Evolutionary conservation across 257 asterid species (phyloP).

Genomic region (Solanum sejunctum): DNA sequence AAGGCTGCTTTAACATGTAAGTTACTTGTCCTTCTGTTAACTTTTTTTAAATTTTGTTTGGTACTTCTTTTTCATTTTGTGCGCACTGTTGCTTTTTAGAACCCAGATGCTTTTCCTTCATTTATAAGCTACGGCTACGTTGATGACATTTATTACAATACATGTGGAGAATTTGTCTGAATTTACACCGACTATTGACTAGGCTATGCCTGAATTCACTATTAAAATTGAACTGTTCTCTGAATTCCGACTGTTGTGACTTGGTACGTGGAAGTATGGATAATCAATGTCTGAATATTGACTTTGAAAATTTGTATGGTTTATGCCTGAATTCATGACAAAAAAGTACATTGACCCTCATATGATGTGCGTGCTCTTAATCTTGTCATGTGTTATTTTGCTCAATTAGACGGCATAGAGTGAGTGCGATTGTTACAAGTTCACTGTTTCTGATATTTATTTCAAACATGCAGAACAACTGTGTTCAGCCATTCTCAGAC

Average conservation of each 20-base stretch:
- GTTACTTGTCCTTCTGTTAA: not conserved
- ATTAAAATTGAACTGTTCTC: not conserved
- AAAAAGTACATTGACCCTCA: not conserved
- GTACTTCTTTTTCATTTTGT: not conserved
- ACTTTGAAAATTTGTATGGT: not conserved
- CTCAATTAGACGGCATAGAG: not conserved
- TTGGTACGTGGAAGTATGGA: not conserved
- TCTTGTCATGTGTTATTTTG: not conserved
- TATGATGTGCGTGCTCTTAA: not conserved
- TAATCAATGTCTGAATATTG: not conserved
- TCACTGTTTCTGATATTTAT: not conserved
- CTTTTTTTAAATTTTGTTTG: too few species aligned
- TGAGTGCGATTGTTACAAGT: not conserved
- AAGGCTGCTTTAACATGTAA: slow-evolving; percentile 64
- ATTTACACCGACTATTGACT: not conserved
- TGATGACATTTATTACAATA: not conserved
- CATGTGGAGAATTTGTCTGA: not conserved
- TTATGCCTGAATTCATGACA: not conserved
- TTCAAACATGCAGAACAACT: slow-evolving; percentile 29
- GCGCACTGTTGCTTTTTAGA: not conserved
- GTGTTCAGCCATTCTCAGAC: slow-evolving; percentile 46
- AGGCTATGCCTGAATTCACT: not conserved
- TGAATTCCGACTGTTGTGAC: not conserved
- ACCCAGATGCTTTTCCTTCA: not conserved
- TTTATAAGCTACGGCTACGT: not conserved